Evolutionary conservation across 73 alveolate species (phyloP).

Genomic region (Paramecium primaurelia): DNA sequence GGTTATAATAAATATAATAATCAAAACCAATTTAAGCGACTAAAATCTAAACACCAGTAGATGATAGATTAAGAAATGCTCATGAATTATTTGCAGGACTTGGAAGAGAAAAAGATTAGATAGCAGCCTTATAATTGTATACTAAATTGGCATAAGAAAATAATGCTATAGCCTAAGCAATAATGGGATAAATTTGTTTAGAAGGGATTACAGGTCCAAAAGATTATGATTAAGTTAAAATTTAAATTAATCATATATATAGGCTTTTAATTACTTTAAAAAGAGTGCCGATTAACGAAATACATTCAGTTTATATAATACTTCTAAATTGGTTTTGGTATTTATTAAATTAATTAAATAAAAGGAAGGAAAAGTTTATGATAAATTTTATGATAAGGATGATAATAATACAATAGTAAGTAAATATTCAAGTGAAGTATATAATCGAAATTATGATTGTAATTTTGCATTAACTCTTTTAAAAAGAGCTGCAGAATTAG

Average conservation of each 20-base stretch:
- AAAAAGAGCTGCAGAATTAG: neutral
- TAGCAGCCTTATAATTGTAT: neutral
- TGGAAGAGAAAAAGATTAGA: neutral
- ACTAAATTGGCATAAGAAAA: neutral
- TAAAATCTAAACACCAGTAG: neutral
- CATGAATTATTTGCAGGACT: slow-evolving; percentile 39
- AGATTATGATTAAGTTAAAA: neutral
- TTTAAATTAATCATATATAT: neutral
- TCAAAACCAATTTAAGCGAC: neutral
- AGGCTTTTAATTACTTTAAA: slow-evolving; percentile 1
- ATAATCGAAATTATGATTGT: neutral
- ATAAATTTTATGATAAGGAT: neutral
- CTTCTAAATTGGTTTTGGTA: neutral
- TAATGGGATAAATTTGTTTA: slow-evolving; percentile 10
- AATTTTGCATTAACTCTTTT: neutral
- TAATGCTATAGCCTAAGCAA: neutral
- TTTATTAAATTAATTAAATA: neutral
- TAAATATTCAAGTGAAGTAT: neutral
- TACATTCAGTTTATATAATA: neutral
- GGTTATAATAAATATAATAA: neutral
- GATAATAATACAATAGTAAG: neutral
- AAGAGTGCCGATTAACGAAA: neutral
- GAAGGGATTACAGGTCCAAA: neutral
- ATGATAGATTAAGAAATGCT: neutral
- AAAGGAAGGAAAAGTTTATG: neutral